These are phyloP conservation scores for Talaromyces islandicus DNA, from an alignment of 2,329 filamentous ascomycete genomes.

Conservation along the genomic window DNA sequence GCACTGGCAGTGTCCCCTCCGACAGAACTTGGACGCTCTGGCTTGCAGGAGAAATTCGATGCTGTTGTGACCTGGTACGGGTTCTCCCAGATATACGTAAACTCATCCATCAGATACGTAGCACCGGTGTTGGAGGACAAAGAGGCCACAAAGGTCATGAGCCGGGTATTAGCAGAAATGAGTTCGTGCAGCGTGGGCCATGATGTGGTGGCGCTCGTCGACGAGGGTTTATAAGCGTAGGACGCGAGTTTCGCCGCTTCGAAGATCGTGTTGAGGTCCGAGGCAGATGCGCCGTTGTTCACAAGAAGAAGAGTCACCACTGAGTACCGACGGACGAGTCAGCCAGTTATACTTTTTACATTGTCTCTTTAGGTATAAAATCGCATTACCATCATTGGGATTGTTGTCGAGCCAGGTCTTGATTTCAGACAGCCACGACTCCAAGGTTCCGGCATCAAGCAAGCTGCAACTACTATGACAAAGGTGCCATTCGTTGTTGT, in stretches of 20 bases:
- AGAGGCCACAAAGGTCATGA: conserved; percentile 64
- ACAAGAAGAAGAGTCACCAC: conserved; percentile 70
- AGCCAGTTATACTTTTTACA: neutral
- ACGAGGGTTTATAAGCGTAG: conserved; percentile 55
- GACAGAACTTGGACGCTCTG: conserved; percentile 58
- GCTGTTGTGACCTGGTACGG: conserved; percentile 58
- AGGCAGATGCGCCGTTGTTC: conserved; percentile 56
- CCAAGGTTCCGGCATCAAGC: conserved; percentile 62
- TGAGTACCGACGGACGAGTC: neutral
- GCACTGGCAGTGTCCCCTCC: conserved; percentile 45
- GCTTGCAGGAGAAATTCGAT: conserved; percentile 64
- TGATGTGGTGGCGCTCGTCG: conserved; percentile 34
- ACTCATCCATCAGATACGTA: conserved; percentile 40
- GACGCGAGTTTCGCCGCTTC: conserved; percentile 54
- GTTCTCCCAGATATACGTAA: conserved; percentile 62
- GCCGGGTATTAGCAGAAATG: conserved; percentile 58
- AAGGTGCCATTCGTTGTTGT: conserved; percentile 54
- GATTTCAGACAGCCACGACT: conserved; percentile 58
- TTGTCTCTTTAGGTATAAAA: conserved; percentile 3
- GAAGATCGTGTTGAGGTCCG: conserved; percentile 52
- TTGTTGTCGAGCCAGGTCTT: conserved; percentile 64
- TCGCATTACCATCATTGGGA: conserved; percentile 52
- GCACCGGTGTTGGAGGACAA: conserved; percentile 29
- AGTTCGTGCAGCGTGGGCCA: conserved; percentile 71
- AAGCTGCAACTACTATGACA: conserved; percentile 65